These are phyloP conservation scores for Phytophthora foliorum DNA, from an alignment of 352 stramenopile species.

Conservation along the genomic window DNA sequence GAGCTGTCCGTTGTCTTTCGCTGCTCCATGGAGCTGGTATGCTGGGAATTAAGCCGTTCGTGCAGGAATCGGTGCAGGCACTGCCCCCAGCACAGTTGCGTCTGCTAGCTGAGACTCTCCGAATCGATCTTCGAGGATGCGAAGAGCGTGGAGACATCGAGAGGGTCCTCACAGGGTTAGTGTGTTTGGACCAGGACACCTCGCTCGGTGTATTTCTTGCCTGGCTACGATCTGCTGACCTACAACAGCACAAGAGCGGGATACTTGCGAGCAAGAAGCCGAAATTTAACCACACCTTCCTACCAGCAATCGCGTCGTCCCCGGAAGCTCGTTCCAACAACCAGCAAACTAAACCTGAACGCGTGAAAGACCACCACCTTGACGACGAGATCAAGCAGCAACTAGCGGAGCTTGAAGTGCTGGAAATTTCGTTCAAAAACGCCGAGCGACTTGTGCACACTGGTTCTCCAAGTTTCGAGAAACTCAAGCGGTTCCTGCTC, in stretches of 20 bases:
- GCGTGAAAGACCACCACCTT: conserved; percentile 66
- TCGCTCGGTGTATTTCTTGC: conserved; percentile 76
- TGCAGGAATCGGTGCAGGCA: conserved; percentile 69
- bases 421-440: conserved; percentile 72
- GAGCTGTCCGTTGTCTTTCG: conserved; percentile 4
- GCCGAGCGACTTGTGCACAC: conserved; percentile 67
- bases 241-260: conserved; percentile 35
- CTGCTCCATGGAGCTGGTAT: conserved; percentile 35
- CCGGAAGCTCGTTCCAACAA: conserved; percentile 11
- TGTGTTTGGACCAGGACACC: conserved; percentile 82
- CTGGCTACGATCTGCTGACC: conserved; percentile 55
- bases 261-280: conserved; percentile 43
- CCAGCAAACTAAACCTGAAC: conserved; percentile 20
- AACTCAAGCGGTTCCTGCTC: conserved; percentile 79
- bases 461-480: conserved; percentile 73
- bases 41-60: conserved; percentile 70
- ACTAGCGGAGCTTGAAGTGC: conserved; percentile 48
- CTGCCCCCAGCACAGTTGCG: conserved; percentile 57
- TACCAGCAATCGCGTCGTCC: conserved; percentile 52
- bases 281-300: conserved; percentile 71
- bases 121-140: conserved; percentile 67
- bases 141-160: conserved; percentile 71
- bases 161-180: conserved; percentile 63
- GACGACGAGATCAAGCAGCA: conserved; percentile 60
- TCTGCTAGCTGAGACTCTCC: conserved; percentile 66